These are phyloP conservation scores for Ogataea pini DNA, from an alignment of 805 yeast genomes.

Conservation along the genomic window DNA sequence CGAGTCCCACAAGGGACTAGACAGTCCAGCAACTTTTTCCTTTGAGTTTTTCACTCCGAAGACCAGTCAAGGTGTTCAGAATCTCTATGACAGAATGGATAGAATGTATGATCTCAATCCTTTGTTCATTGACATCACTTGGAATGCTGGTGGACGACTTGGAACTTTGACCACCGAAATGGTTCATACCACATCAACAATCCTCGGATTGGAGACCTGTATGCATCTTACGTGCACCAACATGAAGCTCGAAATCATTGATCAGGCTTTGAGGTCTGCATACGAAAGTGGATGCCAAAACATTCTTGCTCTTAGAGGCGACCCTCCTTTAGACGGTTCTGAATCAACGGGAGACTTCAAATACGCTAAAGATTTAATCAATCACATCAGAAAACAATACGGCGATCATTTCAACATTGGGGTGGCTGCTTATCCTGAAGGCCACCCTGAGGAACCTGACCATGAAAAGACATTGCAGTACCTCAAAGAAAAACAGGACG, in stretches of 20 bases:
- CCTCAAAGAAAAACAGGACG: conserved; percentile 86
- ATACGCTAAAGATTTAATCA: conserved; percentile 85
- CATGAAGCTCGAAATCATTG: conserved; percentile 80
- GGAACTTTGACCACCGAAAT: conserved; percentile 86
- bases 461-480: conserved; percentile 53
- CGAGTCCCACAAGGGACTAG: conserved; percentile 37
- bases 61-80: conserved; percentile 95
- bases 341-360: conserved; percentile 81
- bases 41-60: conserved; percentile 98
- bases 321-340: conserved; percentile 79
- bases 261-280: conserved; percentile 81
- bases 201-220: conserved; percentile 91
- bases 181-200: conserved; percentile 87
- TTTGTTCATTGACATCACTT: conserved; percentile 90
- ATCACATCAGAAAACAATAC: conserved; percentile 70
- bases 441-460: conserved; percentile 85
- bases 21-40: conserved; percentile 72
- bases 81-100: conserved; percentile 95
- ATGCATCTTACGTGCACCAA: conserved; percentile 98
- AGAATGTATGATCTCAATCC: conserved; percentile 93
- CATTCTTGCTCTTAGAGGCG: conserved; percentile 92
- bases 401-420: conserved; percentile 93
- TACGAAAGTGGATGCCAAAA: conserved; percentile 92
- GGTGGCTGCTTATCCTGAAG: conserved; percentile 97
- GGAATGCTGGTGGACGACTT: conserved; percentile 97